Evolutionary conservation across 1,284 basidiomycete genomes (phyloP).

Genomic region (Puccinia novopanici): DNA sequence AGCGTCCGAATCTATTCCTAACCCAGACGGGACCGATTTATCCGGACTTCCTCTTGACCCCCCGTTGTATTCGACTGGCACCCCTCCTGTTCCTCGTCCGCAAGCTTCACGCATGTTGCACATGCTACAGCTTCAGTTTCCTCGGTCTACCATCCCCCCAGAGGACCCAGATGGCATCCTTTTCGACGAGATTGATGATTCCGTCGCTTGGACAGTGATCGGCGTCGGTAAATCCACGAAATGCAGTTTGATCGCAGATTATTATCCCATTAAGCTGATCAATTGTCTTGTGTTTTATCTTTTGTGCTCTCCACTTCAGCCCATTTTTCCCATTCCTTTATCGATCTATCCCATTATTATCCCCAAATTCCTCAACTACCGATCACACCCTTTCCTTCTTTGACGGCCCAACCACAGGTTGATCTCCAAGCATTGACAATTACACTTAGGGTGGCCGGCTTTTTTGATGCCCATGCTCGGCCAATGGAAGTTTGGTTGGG

Average conservation of each 20-base stretch:
- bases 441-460: slow-evolving; percentile 21
- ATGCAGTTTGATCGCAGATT: slow-evolving; percentile 11
- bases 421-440: slow-evolving; percentile 33
- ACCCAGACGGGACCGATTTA: slow-evolving; percentile 9
- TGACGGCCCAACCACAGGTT: slow-evolving; percentile 28
- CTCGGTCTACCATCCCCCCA: slow-evolving; percentile 24
- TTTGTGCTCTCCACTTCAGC: slow-evolving; percentile 14
- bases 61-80: neutral
- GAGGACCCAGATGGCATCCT: slow-evolving; percentile 68
- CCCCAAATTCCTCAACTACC: slow-evolving; percentile 44
- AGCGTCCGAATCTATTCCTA: slow-evolving; percentile 1
- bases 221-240: slow-evolving; percentile 90
- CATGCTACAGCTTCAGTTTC: slow-evolving; percentile 39
- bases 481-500: slow-evolving; percentile 50
- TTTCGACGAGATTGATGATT: slow-evolving; percentile 86
- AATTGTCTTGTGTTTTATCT: neutral
- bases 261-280: neutral
- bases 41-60: slow-evolving; percentile 4
- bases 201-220: slow-evolving; percentile 91
- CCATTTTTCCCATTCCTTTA: slow-evolving; percentile 49
- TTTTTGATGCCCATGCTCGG: slow-evolving; percentile 45
- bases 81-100: neutral
- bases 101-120: slow-evolving; percentile 13
- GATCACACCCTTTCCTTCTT: slow-evolving; percentile 41
- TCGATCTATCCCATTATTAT: slow-evolving; percentile 43